Evolutionary conservation across 257 asterid genomes (phyloP), one percentile per base, ranked within the genome.

Genomic region (Gardenia jasminoides): DNA sequence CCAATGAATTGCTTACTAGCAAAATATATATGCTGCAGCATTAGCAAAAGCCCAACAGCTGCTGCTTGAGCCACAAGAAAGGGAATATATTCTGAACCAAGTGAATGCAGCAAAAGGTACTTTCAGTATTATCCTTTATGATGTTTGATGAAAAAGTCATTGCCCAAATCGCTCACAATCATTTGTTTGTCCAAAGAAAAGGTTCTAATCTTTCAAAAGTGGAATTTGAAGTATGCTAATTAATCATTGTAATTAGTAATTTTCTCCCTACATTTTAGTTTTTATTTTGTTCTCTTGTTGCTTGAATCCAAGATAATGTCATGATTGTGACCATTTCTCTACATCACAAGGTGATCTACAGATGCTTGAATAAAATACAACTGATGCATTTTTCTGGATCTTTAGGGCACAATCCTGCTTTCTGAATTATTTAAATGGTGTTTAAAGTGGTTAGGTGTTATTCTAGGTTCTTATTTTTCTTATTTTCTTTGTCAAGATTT

Each of bases 11-110:
- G 41, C 67, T 80, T 43, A 70, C 54, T 84, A 43, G 75, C 76
- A 15, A 28, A 7, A 65, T 72, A 50, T 72, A 54, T 70, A 54
- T 62, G 80, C 44, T 86, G 82, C 97, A 93, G 99, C 99, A 10
- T 87, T 96, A 80, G 97, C 97, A 62, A 93, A 92, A 88, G 98
- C 99, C 66, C 99, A 96, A 80, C 97, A 96, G 83, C 24, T 92
- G 83, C 80, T 96, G 72, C 93, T 91, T 70, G 98, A 96, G 81
- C 91, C 91, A 30, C 92, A 90, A 84, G 99, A 96, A 89, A 94
- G 99, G 85, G 97, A 92, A 8, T 96, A 93, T 88, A 77, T 96
- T 86, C 82, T 93, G 86, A 96, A 85, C 91, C 99, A 96, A 89
- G 92, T 96, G 69, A 85, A 78, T 80, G 89, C 97, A 48, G 99